Base-by-base conservation (phyloP, 2,329 filamentous ascomycete genomes). In the Epichloe baconii region DNA sequence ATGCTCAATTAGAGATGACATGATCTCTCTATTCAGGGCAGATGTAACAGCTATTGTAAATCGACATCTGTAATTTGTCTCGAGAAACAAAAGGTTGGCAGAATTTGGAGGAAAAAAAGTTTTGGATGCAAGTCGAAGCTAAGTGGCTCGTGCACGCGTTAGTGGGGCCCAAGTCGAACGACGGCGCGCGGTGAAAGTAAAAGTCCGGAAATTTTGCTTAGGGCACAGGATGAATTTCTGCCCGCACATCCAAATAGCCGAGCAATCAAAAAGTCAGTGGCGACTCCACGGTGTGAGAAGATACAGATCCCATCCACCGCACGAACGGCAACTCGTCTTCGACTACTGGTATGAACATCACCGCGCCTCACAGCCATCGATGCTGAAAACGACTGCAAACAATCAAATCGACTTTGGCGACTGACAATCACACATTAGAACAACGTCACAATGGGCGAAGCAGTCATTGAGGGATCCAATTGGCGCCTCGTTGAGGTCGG, bases 401-500 rank as follows among this genome's bases (percentile, higher is more conserved):
- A 23, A 44, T 14, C 15, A 3, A 12, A 19, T 40, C 42, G 41
- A 55, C 52, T 54, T 54, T 51, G 19, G 37, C 59, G 64, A 65
- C 65, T 68, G 60, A 69, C 64, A 59, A 54, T 55, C 53, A 56
- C 51, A 52, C 58, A 54, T 51, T 68, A 82, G 76, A 77, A 74
- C 72, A 74, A 71, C 73, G 74, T 74, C 78, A 84, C 74, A 81
- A 88, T 88, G 85, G 83, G 84, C 76, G 83, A 88, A 78, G 83
- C 85, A 76, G 77, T 83, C 68, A 83, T 90, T 75, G 83, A 84
- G 76, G 77, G 82, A 72, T 85, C 86, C 70, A 80, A 83, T 73
- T 94, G 89, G 89, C 90, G 90, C 80, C 81, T 89, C 75, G 90
- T 98, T 73, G 90, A 98, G 85, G 88, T 96, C 74, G 93, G 93